Evolutionary conservation across 495 filamentous ascomycete species (phyloP), one percentile per base, ranked within the genome.

Genomic region (Mytilinidion resinicola): DNA sequence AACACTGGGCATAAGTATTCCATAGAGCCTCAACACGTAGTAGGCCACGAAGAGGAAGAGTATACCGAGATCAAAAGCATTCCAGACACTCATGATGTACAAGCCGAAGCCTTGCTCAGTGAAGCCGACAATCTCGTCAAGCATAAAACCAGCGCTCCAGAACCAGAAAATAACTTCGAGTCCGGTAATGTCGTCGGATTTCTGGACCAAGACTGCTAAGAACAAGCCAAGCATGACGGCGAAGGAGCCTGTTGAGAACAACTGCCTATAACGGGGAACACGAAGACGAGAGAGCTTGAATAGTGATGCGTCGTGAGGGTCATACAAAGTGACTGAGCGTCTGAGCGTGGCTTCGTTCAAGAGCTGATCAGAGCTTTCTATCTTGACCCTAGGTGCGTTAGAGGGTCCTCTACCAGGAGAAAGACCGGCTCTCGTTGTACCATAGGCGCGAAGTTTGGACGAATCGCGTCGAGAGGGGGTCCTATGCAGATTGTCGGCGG

Each of bases 51-150:
- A 82, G 37, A 96, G 77, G n/a, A 93, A 70, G 49, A 96, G 71
- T 55, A 95, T 95, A 5, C 89, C 90, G 41, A 96, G 73, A 65
- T 96, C 91, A 67, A 96, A 95, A 17, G 90, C 78, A 69, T 96
- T 96, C 91, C 91, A 96, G 69, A 96, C 89, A 69, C 89, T 95
- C 86, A 96, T 90, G 62, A 96, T 85, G 72, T 96, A 96, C 9
- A 96, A 80, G 51, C 90, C 90, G 68, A 96, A 93, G 7, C 91
- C 91, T 67, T 95, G 88, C 67, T 96, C 90, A 62, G 89, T 92
- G 77, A 95, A 95, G 7, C 89, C 89, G 33, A 93, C 88, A 43
- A 96, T 77, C 70, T 96, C 90, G 65, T 95, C 90, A n/a, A 96
- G 85, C 89, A 96, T 95, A 71, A 92, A 96, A 3, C 91, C 91